Evolutionary conservation across 768 basidiomycete species (phyloP).

Genomic region (Naganishia vaughanmartiniae): DNA sequence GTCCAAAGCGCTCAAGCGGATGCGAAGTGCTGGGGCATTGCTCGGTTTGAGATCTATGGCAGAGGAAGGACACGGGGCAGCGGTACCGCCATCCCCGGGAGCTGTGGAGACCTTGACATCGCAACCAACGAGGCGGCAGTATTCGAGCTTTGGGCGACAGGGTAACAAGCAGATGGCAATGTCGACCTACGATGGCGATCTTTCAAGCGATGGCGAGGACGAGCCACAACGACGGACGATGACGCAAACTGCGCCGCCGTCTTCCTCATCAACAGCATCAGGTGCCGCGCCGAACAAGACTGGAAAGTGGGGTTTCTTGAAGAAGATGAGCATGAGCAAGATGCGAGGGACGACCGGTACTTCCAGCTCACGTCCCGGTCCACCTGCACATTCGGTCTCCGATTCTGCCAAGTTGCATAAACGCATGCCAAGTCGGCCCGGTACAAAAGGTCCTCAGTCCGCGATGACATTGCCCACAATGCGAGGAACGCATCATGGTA

Average conservation of each 20-base stretch:
- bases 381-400: not conserved
- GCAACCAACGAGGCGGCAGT: not conserved
- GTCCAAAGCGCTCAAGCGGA: constrained; percentile 27
- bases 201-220: constrained; percentile 21
- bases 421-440: constrained; percentile 34
- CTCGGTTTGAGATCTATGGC: constrained; percentile 28
- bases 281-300: constrained; percentile 55
- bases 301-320: constrained; percentile 89
- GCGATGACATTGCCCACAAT: constrained; percentile 36
- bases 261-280: constrained; percentile 1
- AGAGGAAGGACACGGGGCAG: not conserved
- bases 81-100: not conserved
- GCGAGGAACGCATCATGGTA: constrained; percentile 24
- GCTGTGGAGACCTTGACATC: not conserved
- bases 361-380: not conserved
- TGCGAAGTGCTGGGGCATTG: constrained; percentile 44
- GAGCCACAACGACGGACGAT: constrained; percentile 2
- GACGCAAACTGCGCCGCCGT: constrained; percentile 27
- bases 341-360: constrained; percentile 57
- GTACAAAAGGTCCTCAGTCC: constrained; percentile 29
- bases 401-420: constrained; percentile 22
- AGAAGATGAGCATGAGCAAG: constrained; percentile 98
- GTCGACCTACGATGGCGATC: constrained; percentile 34
- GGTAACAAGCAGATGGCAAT: constrained; percentile 34
- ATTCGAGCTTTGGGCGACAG: constrained; percentile 23